Evolutionary conservation across 73 alveolate genomes (phyloP).

Genomic region (Tetrahymena elliotti): DNA sequence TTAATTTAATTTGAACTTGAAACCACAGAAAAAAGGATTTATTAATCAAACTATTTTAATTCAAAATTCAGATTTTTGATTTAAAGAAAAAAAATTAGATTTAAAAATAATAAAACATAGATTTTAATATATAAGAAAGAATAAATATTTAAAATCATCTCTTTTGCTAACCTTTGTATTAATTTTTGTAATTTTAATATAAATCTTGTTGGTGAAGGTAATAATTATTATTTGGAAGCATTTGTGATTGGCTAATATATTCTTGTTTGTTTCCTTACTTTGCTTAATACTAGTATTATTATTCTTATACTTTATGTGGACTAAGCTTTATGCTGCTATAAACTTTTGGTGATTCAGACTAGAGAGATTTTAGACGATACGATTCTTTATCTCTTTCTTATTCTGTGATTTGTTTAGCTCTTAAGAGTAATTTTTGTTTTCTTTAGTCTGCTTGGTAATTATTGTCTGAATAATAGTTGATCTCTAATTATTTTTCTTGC

Average conservation of each 20-base stretch:
- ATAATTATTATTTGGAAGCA: background rate
- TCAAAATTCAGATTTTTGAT: no score
- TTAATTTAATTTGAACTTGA: no score
- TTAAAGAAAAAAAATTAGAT: no score
- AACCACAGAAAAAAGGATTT: no score
- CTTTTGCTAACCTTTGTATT: background rate
- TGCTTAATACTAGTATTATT: background rate
- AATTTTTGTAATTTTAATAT: background rate
- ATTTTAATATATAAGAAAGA: background rate
- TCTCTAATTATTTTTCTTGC: background rate
- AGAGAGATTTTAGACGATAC: background rate
- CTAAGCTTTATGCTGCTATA: background rate
- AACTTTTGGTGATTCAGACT: background rate
- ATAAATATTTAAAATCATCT: background rate
- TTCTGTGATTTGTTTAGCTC: background rate
- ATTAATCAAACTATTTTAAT: no score
- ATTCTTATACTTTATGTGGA: background rate
- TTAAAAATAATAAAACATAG: no score
- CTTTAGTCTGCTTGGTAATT: background rate
- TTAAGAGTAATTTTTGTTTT: background rate
- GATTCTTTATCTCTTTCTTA: background rate
- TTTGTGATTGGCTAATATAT: background rate
- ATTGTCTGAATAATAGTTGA: background rate
- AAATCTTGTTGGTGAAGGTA: background rate
- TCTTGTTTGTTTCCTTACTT: background rate